phyloP scores from a whole-genome alignment of 495 filamentous ascomycete species.

The Penicilliopsis zonata region DNA sequence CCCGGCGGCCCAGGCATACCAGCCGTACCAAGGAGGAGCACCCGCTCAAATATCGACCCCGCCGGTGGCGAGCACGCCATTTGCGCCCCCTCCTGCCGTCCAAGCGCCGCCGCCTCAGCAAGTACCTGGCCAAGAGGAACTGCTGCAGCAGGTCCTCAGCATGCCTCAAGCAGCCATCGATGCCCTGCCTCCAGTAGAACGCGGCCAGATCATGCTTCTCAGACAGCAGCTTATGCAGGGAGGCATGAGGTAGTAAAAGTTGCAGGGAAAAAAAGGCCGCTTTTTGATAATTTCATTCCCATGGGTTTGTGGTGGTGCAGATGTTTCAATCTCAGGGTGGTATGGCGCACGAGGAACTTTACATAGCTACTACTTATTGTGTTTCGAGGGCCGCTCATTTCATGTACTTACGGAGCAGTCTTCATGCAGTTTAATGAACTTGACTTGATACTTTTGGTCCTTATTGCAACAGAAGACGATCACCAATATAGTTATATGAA shows the following conservation, averaged over 20 bases:
- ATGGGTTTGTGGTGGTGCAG: no score
- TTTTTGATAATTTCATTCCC: no score
- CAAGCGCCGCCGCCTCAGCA: constrained; percentile 27
- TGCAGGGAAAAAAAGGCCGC: no score
- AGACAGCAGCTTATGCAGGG: constrained; percentile 42
- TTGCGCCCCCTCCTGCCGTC: constrained; percentile 31
- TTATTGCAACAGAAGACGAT: no score
- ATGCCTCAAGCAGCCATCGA: constrained; percentile 69
- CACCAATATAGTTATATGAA: no score
- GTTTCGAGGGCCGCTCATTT: no score
- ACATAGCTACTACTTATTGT: no score
- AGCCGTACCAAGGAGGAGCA: constrained; percentile 20
- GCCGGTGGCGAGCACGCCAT: constrained; percentile 46
- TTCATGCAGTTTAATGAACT: no score
- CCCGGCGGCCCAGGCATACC: constrained; percentile 18
- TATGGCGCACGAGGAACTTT: no score
- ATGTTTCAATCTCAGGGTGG: no score
- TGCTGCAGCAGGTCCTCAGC: constrained; percentile 63
- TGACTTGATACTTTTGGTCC: no score
- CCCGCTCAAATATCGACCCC: constrained; percentile 41
- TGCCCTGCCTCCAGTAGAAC: constrained; percentile 55
- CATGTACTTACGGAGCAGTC: no score
- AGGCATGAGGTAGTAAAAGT: constrained; percentile 28
- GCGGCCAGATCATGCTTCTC: constrained; percentile 65
- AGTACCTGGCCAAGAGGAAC: constrained; percentile 45